Evolutionary conservation across 495 filamentous ascomycete species (phyloP), one percentile per base, ranked within the genome.

Genomic region (Letharia lupina): DNA sequence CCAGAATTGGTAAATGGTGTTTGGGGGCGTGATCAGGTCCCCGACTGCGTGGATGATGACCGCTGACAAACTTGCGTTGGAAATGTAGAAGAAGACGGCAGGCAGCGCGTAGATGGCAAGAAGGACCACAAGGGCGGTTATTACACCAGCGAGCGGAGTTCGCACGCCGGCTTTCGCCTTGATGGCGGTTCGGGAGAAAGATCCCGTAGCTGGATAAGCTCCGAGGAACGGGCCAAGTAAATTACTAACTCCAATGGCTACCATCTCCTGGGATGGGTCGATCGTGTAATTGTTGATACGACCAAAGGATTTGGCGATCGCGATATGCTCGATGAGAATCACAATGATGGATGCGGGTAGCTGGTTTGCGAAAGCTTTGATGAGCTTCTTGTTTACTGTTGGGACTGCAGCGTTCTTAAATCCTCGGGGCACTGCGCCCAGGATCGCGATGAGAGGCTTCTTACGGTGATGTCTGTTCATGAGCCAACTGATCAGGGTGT

Each of bases 21-120:
- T 93, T 10, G 95, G 94, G 3, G 93, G 85, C 0, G 95, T 97
- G 76, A 98, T 93, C 60, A 98, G 75, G 71, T 98, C 94, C 65
- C 91, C 91, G 33, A 98, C 94, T 31, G 95, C 94, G 73, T 98
- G 94, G 73, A 98, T 98, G 69, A 98, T 98, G 73, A 98, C 91
- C 59, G 87, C 94, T 11, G 95, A 82, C n/a, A 98, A 84, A 9
- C 85, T 81, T 4, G 94, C 86, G 66, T 83, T 88, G 4, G 94
- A 91, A 69, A 98, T 97, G 76, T 91, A 98, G 80, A 84, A 98
- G 83, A 98, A 98, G 47, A 98, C 86, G 9, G 89, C 87, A 6
- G 95, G 86, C 23, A 98, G 80, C 23, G 91, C 91, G 72, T 98
- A 98, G 74, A 96, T 95, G 65, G 94, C 92, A n/a, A 98, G 80